Percentiles rank a stretch among this genome's conserved stretches.
Evolutionary conservation across 768 basidiomycete genomes (phyloP).

Genomic region (Vararia minispora): DNA sequence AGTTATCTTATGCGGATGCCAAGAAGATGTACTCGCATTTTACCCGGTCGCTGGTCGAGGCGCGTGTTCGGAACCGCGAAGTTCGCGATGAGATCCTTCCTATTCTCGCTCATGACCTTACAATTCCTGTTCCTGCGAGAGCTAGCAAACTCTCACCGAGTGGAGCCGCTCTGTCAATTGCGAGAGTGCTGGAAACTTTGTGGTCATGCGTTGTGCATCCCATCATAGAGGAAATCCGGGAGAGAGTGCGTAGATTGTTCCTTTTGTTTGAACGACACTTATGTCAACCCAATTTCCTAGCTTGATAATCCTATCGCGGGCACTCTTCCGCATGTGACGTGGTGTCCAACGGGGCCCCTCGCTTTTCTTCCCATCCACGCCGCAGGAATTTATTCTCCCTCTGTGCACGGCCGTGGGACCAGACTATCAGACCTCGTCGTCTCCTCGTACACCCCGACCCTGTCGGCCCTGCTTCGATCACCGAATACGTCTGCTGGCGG

Average conservation of each 20-base stretch:
- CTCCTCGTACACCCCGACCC: conserved; percentile 8
- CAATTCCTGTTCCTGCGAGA: no score
- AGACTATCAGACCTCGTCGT: conserved; percentile 7
- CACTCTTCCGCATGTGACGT: conserved; percentile 7
- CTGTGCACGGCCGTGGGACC: neutral
- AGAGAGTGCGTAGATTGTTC: no score
- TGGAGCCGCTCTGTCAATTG: no score
- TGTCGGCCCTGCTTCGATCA: conserved; percentile 6
- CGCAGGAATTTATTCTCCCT: conserved; percentile 8
- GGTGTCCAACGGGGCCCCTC: conserved; percentile 11
- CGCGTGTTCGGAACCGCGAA: no score
- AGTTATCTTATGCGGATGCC: neutral
- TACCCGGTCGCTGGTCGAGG: neutral
- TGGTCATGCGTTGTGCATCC: no score
- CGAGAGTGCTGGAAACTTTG: no score
- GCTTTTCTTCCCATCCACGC: conserved; percentile 12
- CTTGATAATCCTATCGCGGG: neutral
- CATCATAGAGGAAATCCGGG: no score
- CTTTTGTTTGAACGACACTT: neutral
- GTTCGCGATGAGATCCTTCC: no score
- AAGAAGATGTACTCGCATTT: neutral
- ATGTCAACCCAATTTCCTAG: conserved; percentile 2
- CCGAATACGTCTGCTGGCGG: neutral
- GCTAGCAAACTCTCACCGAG: no score
- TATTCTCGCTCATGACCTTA: no score